Evolutionary conservation across 83 land plant species (phyloP), one percentile per base, ranked within the genome.

Genomic region (Thuja plicata): DNA sequence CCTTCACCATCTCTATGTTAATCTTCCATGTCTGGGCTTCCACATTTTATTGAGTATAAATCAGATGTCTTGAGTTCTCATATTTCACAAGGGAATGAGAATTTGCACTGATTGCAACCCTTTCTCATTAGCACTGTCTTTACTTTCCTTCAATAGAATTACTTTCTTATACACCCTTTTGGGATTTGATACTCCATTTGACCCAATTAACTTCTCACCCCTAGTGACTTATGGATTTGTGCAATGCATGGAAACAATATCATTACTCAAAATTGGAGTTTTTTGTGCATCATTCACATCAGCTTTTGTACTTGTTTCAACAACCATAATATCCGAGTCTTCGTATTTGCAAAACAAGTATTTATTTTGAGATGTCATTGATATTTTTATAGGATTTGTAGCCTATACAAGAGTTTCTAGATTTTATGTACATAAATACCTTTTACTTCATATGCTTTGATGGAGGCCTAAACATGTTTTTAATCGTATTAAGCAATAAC

Each of bases 201-300:
- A 94, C 78, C 96, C 96, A 32, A 94, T 94, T 74, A 94, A 37
- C 73, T 93, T 37, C 50, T 84, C 91, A 87, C 91, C 91, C 80
- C 35, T 86, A 2, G 52, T 85, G 48, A 74, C 77, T 87, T 13
- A 66, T 79, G 81, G 80, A n/a, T 55, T 86, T 37, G 87, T 32
- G 43, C 71, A 52, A 87, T 50, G 41, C 46, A 46, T 48, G 32
- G 46, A 1, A 88, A 41, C 86, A 84, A 35, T 48, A 45, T 48
- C 86, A 48, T 84, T 57, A 84, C 16, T 13, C 45, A 32, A 3
- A 84, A 5, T 24, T 30, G 50, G 37, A 84, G 32, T 27, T 54
- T 32, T 84, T 48, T 5, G 32, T 48, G 5, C 17, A 84, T 84
- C 8, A 30, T 84, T 48, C 34, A n/a, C 50, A 48, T 84, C 86